These are phyloP conservation scores for Sequoia sempervirens DNA, from an alignment of 75 land plant genomes.

Conservation along the genomic window DNA sequence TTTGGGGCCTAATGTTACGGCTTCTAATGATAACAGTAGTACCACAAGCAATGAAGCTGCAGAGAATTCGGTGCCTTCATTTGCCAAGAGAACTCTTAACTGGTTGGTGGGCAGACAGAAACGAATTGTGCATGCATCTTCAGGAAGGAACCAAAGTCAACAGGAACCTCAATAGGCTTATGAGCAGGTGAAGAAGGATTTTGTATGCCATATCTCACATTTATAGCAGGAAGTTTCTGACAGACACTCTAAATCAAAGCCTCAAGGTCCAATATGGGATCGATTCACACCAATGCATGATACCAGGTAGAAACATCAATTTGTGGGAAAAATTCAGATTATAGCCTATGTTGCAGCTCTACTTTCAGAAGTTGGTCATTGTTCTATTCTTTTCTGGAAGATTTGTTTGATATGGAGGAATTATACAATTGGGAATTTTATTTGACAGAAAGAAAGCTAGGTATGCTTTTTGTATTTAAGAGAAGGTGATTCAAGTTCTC, in stretches of 20 bases:
- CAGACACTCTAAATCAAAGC: background rate
- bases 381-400: background rate
- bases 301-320: background rate
- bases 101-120: conserved; percentile 65
- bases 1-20: conserved; percentile 20
- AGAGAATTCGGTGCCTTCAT: conserved; percentile 22
- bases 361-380: background rate
- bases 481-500: background rate
- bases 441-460: background rate
- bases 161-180: background rate
- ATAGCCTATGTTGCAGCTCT: background rate
- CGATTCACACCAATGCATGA: background rate
- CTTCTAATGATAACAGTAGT: conserved; percentile 22
- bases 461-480: background rate
- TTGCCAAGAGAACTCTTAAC: conserved; percentile 55
- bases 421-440: background rate
- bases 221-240: background rate
- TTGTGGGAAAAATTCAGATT: background rate
- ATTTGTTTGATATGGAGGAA: background rate
- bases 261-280: background rate
- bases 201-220: background rate
- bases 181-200: background rate
- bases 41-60: conserved; percentile 27
- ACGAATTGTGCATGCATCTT: conserved; percentile 44
- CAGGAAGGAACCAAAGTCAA: background rate